These are phyloP conservation scores for Calophaca sinica DNA, from an alignment of 306 rosid genomes.

Conservation along the genomic window DNA sequence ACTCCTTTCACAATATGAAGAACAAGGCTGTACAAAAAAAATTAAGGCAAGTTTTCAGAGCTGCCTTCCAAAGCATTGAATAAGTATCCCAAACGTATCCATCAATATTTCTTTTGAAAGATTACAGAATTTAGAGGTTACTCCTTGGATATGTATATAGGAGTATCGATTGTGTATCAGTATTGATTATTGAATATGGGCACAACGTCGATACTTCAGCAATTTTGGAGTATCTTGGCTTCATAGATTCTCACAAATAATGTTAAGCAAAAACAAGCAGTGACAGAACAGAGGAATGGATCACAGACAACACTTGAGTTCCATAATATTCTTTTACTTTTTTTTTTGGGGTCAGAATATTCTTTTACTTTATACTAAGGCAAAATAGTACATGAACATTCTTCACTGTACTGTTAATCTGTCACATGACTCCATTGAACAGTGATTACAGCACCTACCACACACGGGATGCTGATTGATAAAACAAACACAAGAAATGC, in stretches of 20 bases:
- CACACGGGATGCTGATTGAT: neutral
- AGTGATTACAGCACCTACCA: conserved; percentile 28
- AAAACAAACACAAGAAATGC: neutral
- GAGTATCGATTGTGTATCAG: neutral
- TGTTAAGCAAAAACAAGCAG: conserved; percentile 11
- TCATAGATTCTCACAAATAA: neutral
- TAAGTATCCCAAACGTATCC: neutral
- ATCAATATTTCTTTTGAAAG: neutral
- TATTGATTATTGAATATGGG: neutral
- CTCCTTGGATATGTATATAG: neutral
- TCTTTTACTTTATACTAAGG: conserved; percentile 18
- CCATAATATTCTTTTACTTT: conserved; percentile 9
- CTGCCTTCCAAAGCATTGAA: neutral
- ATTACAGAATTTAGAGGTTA: neutral
- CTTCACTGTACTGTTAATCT: conserved; percentile 1
- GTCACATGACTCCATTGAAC: conserved; percentile 9
- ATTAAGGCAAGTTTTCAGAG: neutral
- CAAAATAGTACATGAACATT: neutral
- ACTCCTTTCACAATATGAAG: neutral
- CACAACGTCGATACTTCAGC: neutral
- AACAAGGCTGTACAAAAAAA: conserved; percentile 1
- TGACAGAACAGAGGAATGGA: conserved; percentile 28
- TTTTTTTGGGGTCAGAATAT: too few species aligned
- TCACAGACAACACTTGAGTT: conserved; percentile 21
- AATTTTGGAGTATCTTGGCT: neutral